Evolutionary conservation across 805 yeast species (phyloP), one percentile per base, ranked within the genome.

Genomic region (Teunomyces panamensis): DNA sequence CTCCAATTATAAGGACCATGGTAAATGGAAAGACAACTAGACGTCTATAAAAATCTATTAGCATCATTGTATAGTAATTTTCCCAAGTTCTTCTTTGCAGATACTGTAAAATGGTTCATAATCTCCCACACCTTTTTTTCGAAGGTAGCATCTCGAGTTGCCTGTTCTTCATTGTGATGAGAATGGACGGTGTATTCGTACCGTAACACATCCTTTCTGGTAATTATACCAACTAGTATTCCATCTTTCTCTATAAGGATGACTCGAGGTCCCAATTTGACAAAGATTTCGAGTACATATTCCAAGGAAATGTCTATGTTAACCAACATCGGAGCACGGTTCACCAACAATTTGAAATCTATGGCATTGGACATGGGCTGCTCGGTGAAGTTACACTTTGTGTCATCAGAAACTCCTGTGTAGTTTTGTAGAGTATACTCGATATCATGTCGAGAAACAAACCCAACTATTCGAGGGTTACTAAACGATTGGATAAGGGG

Each of bases 121-220:
- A 63, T 24, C 20, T 60, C 59, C 78, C 78, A 73, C 3, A 69
- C 65, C 45, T 52, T 59, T n/a, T 53, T 61, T 42, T 73, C 75
- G 29, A 60, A 43, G 5, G 32, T 28, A 4, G 45, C 50, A 16
- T 44, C 36, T 20, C 10, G 54, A 58, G 17, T 55, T 61, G 39
- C 27, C 10, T 56, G 56, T 29, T 43, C 49, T 1, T 42, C 42
- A 14, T 61, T 59, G 1, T 46, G 43, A 10, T 43, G 28, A 9
- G 45, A 13, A 46, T 68, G 69, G n/a, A 52, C 49, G 9, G 72
- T 67, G 48, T 67, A 60, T 53, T 84, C 86, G 56, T 79, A 89
- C 51, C 84, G 74, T 44, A 91, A 65, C 13, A 92, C 72, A 59
- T 91, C 98, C 58, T 94, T 94, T 48, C 91, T 76, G 0, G 96